Percentiles rank a stretch among this genome's conserved stretches.
These are phyloP conservation scores for Puccinia horiana DNA, from an alignment of 1,284 basidiomycete species.

Conservation along the genomic window DNA sequence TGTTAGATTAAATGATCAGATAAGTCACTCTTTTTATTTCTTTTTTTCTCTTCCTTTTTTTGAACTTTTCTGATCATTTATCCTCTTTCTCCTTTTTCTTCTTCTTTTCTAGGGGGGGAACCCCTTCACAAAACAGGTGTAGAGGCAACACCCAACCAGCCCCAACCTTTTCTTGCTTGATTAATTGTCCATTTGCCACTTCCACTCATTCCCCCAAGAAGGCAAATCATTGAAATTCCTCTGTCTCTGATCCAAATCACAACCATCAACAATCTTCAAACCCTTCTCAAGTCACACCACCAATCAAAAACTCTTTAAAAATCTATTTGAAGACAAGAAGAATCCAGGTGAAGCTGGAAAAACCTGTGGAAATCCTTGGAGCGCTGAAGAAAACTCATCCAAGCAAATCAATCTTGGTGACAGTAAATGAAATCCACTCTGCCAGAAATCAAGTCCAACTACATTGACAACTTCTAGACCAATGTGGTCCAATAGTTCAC, in stretches of 20 bases:
- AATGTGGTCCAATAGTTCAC: not conserved
- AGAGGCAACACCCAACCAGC: too few species aligned
- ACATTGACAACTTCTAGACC: not conserved
- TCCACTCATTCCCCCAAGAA: not conserved
- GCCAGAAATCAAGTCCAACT: constrained; percentile 12
- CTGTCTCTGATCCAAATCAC: not conserved
- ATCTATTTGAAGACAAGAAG: not conserved
- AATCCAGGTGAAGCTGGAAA: not conserved
- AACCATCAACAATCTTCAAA: not conserved
- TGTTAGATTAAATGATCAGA: too few species aligned
- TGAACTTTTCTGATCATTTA: too few species aligned
- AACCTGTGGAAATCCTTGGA: not conserved
- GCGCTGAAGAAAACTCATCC: not conserved
- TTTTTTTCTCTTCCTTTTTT: too few species aligned
- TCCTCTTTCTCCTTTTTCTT: too few species aligned
- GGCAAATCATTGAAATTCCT: not conserved
- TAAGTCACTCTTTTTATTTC: too few species aligned
- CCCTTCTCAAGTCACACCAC: not conserved
- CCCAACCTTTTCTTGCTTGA: not conserved
- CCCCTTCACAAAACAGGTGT: too few species aligned
- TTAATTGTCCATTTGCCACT: not conserved
- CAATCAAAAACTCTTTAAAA: not conserved
- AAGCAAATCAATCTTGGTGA: not conserved
- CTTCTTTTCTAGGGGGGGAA: too few species aligned
- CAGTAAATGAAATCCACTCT: not conserved